Evolutionary conservation across 2,329 filamentous ascomycete genomes (phyloP), one percentile per base, ranked within the genome.

Genomic region (Alternaria consortialis): DNA sequence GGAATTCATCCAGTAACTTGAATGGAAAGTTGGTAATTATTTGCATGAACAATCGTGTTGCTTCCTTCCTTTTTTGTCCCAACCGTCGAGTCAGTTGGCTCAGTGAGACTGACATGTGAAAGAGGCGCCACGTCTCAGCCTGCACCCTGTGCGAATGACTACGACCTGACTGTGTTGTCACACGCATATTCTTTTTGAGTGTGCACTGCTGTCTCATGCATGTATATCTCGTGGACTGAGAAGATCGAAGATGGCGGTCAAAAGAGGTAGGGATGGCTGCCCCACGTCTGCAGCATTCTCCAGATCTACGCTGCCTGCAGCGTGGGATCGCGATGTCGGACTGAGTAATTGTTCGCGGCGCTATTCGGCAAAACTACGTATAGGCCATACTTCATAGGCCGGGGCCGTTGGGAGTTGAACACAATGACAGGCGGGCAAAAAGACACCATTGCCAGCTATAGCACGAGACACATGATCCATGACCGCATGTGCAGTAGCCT

Each of bases 191-290:
- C 20, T 52, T 51, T 42, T 47, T 47, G 39, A 25, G 47, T 31
- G 40, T 52, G 48, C 34, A 32, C 29, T 37, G 31, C 17, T 53
- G 47, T 51, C 46, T 62, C 42, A 62, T 65, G 69, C 64, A 63
- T 42, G 48, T 57, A 60, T 27, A 50, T 59, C 69, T 63, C 67
- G 66, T 70, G 66, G 27, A 56, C 55, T 31, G 40, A 29, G 56
- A 43, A 59, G 50, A 40, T 51, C 48, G 51, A 43, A 47, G 47
- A 58, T 58, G 52, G 46, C 44, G 43, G 42, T 50, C 56, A 42
- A 43, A 58, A 46, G 25, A 40, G 57, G 58, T 46, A 56, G 53
- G 44, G 42, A 53, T 57, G 40, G 51, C 37, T 29, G 56, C 60
- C 61, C 61, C 65, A 67, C 67, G 50, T 56, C 55, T 63, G 62